Evolutionary conservation across 345 rosid species (phyloP).

Genomic region (Gossypium thurberi): DNA sequence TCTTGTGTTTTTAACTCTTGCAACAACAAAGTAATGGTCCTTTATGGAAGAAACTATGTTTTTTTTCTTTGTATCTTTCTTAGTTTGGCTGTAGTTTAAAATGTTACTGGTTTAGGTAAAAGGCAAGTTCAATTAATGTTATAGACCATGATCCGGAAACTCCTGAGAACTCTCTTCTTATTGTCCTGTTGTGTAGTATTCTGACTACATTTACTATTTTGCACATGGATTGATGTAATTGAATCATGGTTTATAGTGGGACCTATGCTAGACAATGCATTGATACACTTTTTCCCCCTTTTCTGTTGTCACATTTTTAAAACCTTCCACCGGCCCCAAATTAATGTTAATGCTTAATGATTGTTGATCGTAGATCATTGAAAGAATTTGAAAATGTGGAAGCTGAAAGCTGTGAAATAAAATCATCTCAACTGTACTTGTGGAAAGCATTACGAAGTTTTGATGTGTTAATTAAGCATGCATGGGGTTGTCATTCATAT

Average conservation of each 20-base stretch:
- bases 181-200: background rate
- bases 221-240: slow-evolving; percentile 6
- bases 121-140: background rate
- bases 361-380: background rate
- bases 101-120: background rate
- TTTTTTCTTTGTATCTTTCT: background rate
- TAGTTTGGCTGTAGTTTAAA: background rate
- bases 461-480: no score
- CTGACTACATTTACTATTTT: background rate
- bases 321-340: background rate
- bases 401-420: background rate
- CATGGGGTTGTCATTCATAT: background rate
- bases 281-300: background rate
- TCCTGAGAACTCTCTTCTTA: background rate
- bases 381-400: background rate
- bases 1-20: slow-evolving; percentile 2
- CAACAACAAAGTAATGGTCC: background rate
- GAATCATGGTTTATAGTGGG: slow-evolving; percentile 8
- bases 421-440: background rate
- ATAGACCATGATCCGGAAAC: background rate
- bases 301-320: background rate
- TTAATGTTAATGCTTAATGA: background rate
- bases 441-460: background rate
- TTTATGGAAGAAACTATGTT: background rate
- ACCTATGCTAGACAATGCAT: slow-evolving; percentile 1